These are phyloP conservation scores for Hypoxylon sp. DNA, from an alignment of 2,329 filamentous ascomycete species.

Conservation along the genomic window DNA sequence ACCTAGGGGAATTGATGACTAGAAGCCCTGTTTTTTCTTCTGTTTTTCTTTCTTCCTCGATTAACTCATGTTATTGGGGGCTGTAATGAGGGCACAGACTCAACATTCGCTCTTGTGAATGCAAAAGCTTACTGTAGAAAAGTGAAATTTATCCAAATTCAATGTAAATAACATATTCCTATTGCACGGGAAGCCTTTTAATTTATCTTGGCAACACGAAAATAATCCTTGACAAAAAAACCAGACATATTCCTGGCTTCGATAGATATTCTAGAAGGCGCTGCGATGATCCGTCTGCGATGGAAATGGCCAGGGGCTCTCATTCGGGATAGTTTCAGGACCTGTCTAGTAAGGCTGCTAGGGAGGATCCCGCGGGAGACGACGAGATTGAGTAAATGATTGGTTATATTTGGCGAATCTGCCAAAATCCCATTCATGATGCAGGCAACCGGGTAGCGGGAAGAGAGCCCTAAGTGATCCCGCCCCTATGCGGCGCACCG, in stretches of 20 bases:
- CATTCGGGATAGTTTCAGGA: slow-evolving; percentile 42
- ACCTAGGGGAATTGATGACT: not conserved
- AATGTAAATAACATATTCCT: not conserved
- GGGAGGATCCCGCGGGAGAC: slow-evolving; percentile 38
- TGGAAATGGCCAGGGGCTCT: slow-evolving; percentile 41
- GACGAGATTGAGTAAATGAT: slow-evolving; percentile 42
- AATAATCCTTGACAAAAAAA: slow-evolving; percentile 26
- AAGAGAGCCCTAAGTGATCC: slow-evolving; percentile 45
- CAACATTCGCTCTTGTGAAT: not conserved
- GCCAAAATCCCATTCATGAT: slow-evolving; percentile 45
- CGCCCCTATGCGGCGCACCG: slow-evolving; percentile 46
- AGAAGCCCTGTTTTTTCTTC: not conserved
- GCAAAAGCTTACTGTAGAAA: not conserved
- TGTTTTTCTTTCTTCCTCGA: not conserved
- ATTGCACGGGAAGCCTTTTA: not conserved
- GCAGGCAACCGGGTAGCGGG: slow-evolving; percentile 48
- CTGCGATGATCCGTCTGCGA: slow-evolving; percentile 39
- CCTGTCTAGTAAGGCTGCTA: slow-evolving; percentile 47
- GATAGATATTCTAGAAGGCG: slow-evolving; percentile 48
- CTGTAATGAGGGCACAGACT: not conserved
- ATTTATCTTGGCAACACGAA: slow-evolving; percentile 1
- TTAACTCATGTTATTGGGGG: not conserved
- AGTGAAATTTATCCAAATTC: not conserved
- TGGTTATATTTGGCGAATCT: slow-evolving; percentile 51
- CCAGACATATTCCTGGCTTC: slow-evolving; percentile 39